Evolutionary conservation across 176 grass and related monocot genomes (phyloP).

Genomic region (Musa acuminata): DNA sequence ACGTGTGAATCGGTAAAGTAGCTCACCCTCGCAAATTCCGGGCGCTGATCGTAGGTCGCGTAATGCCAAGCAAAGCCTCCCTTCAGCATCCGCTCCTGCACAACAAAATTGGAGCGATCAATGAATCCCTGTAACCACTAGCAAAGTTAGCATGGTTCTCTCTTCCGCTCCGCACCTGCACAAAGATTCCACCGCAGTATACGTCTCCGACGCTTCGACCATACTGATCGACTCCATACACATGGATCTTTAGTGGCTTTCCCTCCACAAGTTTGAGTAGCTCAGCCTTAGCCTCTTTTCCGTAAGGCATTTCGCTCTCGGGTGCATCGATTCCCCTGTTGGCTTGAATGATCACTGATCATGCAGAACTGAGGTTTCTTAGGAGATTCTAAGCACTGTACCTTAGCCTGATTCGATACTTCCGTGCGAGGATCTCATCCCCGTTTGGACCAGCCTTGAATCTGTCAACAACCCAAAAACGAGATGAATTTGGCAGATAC

Average conservation of each 20-base stretch:
- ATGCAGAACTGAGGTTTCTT: background rate
- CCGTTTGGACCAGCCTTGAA: slow-evolving; percentile 20
- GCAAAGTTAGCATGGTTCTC: background rate
- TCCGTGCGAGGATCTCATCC: slow-evolving; percentile 35
- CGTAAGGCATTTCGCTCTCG: slow-evolving; percentile 40
- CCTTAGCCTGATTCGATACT: slow-evolving; percentile 69
- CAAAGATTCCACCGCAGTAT: slow-evolving; percentile 42
- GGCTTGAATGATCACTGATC: background rate
- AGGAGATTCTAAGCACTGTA: slow-evolving; percentile 8
- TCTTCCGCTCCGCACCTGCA: slow-evolving; percentile 32
- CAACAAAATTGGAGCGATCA: background rate
- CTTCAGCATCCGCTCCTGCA: slow-evolving; percentile 23
- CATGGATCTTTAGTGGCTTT: slow-evolving; percentile 37
- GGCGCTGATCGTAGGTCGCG: slow-evolving; percentile 24
- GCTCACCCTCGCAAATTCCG: slow-evolving; percentile 38
- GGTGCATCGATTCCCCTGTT: slow-evolving; percentile 64
- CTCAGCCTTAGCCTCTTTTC: slow-evolving; percentile 39
- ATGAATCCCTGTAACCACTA: slow-evolving; percentile 2
- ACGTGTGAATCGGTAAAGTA: background rate
- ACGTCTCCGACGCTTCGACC: slow-evolving; percentile 44
- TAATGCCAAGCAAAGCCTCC: slow-evolving; percentile 31
- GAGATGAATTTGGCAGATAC: background rate
- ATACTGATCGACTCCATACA: slow-evolving; percentile 43
- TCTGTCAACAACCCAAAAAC: slow-evolving; percentile 14
- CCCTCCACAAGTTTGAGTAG: slow-evolving; percentile 42